A percentile compares a stretch with the other conserved stretches of the same genome.
These are phyloP conservation scores for Tricholoma flavovirens DNA, from an alignment of 768 basidiomycete species.

Conservation along the genomic window DNA sequence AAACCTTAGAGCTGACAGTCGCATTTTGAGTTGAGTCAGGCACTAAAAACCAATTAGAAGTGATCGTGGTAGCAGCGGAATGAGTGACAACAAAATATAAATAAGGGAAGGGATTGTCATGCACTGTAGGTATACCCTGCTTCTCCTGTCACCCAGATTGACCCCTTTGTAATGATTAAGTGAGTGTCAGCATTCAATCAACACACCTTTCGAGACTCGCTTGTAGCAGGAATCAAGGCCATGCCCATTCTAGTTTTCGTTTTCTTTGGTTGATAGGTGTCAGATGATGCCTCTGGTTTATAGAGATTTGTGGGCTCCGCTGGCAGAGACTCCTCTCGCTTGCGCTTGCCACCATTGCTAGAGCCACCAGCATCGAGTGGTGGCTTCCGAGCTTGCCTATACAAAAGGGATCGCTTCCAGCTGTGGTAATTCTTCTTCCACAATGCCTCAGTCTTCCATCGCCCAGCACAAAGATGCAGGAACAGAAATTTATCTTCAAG, in stretches of 20 bases:
- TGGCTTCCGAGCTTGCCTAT: not conserved
- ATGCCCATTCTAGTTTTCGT: not conserved
- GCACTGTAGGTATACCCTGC: too few species aligned
- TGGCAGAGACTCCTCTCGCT: not conserved
- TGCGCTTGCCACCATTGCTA: not conserved
- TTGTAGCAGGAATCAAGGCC: not conserved
- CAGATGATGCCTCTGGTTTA: not conserved
- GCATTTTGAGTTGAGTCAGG: not conserved
- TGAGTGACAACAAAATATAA: not conserved
- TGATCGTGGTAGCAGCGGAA: not conserved
- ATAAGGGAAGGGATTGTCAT: not conserved
- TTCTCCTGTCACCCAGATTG: too few species aligned
- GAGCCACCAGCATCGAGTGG: not conserved
- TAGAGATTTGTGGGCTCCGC: not conserved
- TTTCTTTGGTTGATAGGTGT: not conserved
- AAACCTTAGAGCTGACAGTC: not conserved
- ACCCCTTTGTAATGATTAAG: not conserved
- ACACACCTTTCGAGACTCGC: not conserved
- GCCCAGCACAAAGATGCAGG: not conserved
- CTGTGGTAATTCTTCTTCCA: constrained; percentile 1
- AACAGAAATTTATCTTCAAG: not conserved
- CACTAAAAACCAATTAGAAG: not conserved
- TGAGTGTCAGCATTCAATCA: not conserved
- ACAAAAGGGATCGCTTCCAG: not conserved
- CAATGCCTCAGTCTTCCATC: not conserved